A percentile compares a stretch with the other conserved stretches of the same genome.
Conservation (phyloP, 2,329 filamentous ascomycete genomes). For the Arthrobotrys entomopaga region DNA sequence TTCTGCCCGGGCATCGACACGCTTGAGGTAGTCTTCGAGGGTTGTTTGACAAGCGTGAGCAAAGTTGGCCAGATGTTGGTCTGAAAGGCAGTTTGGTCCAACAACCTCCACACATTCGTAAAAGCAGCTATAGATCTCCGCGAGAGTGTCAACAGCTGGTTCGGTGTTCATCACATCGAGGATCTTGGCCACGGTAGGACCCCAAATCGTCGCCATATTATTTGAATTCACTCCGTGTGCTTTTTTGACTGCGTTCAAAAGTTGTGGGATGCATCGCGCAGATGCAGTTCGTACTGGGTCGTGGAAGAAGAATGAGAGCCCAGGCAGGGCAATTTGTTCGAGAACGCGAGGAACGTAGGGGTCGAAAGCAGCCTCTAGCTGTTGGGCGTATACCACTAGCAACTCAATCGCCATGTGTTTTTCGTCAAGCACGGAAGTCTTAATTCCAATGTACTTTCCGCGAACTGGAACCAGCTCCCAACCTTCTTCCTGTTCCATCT, state of each 20-base stretch:
- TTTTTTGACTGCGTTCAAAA: constrained; percentile 93
- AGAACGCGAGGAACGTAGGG: constrained; percentile 92
- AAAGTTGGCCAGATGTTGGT: constrained; percentile 83
- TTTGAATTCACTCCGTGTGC: constrained; percentile 82
- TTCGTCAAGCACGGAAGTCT: constrained; percentile 94
- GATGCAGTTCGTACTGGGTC: constrained; percentile 95
- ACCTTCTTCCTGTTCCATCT: constrained; percentile 91
- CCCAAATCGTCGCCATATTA: constrained; percentile 85
- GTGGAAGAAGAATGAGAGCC: constrained; percentile 98
- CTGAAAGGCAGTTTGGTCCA: constrained; percentile 81
- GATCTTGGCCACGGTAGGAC: constrained; percentile 84
- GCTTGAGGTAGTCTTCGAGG: constrained; percentile 89
- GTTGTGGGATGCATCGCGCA: constrained; percentile 90
- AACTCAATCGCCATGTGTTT: constrained; percentile 99
- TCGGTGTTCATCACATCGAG: constrained; percentile 88
- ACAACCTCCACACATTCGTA: constrained; percentile 97
- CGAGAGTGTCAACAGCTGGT: constrained; percentile 92
- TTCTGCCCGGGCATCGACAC: constrained; percentile 83
- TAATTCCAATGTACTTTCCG: constrained; percentile 98
- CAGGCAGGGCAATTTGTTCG: constrained; percentile 94
- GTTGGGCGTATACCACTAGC: constrained; percentile 95
- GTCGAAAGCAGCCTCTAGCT: constrained; percentile 90
- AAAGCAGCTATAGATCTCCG: constrained; percentile 99
- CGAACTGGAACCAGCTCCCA: constrained; percentile 98
- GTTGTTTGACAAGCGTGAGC: constrained; percentile 86